Evolutionary conservation across 257 asterid genomes (phyloP), one percentile per base, ranked within the genome.

Genomic region (Mitragyna speciosa): DNA sequence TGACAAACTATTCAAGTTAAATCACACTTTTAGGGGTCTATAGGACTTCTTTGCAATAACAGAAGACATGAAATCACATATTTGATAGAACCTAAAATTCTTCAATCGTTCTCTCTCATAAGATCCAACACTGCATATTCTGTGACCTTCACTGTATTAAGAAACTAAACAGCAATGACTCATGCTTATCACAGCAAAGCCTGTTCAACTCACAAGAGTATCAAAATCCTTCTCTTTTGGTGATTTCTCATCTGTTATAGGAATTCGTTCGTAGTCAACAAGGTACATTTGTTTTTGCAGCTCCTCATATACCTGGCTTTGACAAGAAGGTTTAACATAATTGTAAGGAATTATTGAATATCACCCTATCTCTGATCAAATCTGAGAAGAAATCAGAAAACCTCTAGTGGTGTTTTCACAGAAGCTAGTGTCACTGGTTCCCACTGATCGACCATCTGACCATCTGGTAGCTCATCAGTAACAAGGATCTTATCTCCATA

Each of bases 361-460:
- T 69, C 65, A 30, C 79, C 72, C 20, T 30, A 82, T 24, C 20
- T 65, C 52, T 65, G 76, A 43, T 5, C 52, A 26, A 24, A 70
- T 63, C 7, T 33, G 20, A 39, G 54, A 22, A 33, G 26, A 31
- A 49, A 17, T 8, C 51, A 26, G 48, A 58, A 80, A 83, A 95
- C 99, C 98, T 95, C 94, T 30, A 95, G 88, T 30, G 99, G 99
- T 76, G 99, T 95, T 90, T 91, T 93, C 78, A 95, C 92, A 48
- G 95, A 93, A 86, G 89, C 93, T 83, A 31, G 78, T 73, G 92
- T 87, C 84, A 95, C 93, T 79, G 99, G 97, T 85, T 95, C 99
- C 99, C 99, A 95, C 80, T 95, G 99, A 87, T 95, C 99, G 82
- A 95, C 99, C 99, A 95, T 95, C 88, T 95, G 99, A 84, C 99